phyloP scores from a whole-genome alignment of 345 rosid species.

The Boechera stricta region DNA sequence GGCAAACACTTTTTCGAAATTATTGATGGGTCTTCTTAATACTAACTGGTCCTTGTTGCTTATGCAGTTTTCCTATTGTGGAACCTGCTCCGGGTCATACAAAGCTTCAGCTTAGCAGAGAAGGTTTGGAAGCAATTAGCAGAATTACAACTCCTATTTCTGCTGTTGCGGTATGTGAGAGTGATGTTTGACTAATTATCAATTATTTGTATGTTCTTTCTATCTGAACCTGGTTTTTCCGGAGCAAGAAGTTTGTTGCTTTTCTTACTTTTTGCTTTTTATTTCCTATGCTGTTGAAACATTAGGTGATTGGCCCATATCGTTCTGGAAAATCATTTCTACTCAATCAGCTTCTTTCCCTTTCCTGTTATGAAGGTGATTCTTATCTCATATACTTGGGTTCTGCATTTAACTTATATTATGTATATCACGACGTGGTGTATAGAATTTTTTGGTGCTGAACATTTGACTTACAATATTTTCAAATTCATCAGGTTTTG shows the following conservation, averaged over 20 bases:
- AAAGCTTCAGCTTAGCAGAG: constrained; percentile 89
- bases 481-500: constrained; percentile 69
- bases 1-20: background rate
- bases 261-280: constrained; percentile 36
- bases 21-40: background rate
- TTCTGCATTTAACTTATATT: constrained; percentile 14
- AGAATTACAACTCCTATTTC: constrained; percentile 88
- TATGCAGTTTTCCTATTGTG: constrained; percentile 80
- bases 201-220: constrained; percentile 35
- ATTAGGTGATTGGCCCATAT: constrained; percentile 98
- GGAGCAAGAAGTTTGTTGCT: constrained; percentile 16
- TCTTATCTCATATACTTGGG: constrained; percentile 33
- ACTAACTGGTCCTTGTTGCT: constrained; percentile 15
- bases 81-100: constrained; percentile 99
- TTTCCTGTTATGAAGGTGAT: constrained; percentile 95
- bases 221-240: constrained; percentile 15
- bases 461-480: constrained; percentile 3
- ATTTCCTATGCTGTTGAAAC: constrained; percentile 39
- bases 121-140: constrained; percentile 88
- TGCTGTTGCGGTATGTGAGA: constrained; percentile 84
- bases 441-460: background rate
- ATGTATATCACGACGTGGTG: background rate
- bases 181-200: constrained; percentile 43
- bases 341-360: constrained; percentile 98
- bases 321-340: constrained; percentile 99